phyloP scores from a whole-genome alignment of 768 basidiomycete genomes.

The Coprinopsis strossmayeri region DNA sequence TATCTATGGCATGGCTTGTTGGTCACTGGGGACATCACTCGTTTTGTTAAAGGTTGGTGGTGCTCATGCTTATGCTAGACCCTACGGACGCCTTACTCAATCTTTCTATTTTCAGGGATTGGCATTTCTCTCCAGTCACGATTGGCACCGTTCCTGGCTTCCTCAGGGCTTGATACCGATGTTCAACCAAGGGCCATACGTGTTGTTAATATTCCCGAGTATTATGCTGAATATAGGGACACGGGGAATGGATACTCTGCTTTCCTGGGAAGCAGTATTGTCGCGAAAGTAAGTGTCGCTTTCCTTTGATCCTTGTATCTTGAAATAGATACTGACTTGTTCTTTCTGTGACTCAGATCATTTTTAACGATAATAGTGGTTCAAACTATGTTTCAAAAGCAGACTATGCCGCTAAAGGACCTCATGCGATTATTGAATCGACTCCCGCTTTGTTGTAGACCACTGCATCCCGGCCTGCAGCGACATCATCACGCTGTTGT shows the following conservation, averaged over 20 bases:
- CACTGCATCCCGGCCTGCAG: no score
- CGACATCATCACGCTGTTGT: no score
- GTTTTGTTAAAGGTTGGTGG: conserved; percentile 63
- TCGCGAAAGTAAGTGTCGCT: conserved; percentile 60
- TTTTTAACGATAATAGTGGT: conserved; percentile 62
- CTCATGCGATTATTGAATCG: conserved; percentile 71
- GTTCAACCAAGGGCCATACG: conserved; percentile 64
- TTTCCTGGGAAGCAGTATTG: conserved; percentile 77
- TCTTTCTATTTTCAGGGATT: conserved; percentile 37
- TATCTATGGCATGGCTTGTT: conserved; percentile 76
- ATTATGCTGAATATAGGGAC: conserved; percentile 86
- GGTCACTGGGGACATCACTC: conserved; percentile 73
- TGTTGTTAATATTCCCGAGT: conserved; percentile 71
- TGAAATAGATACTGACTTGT: background rate
- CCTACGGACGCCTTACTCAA: no score
- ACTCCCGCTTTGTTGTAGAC: conserved; percentile 69
- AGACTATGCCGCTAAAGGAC: conserved; percentile 70
- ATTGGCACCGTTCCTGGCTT: conserved; percentile 53
- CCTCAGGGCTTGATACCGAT: conserved; percentile 61
- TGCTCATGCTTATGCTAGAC: no score
- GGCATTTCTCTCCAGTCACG: conserved; percentile 66
- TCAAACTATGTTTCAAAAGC: conserved; percentile 74
- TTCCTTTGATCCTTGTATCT: background rate
- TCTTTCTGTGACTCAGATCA: conserved; percentile 39
- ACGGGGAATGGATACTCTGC: conserved; percentile 76